Evolutionary conservation across 495 filamentous ascomycete genomes (phyloP).

Genomic region (Aspergillus conjunctus): DNA sequence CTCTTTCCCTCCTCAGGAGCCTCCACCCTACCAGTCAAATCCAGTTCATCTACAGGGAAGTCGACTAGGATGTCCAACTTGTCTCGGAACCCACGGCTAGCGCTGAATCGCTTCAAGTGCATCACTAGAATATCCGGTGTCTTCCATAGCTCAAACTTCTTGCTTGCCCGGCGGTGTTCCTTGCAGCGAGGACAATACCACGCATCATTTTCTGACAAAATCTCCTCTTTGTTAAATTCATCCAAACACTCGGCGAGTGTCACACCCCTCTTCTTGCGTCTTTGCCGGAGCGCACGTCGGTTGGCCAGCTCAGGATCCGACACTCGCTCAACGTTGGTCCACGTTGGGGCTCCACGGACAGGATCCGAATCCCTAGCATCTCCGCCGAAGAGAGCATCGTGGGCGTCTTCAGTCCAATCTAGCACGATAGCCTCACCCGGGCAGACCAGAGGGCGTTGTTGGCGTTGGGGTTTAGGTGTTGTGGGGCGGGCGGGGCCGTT

Average conservation of each 20-base stretch:
- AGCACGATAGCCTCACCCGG: slow-evolving; percentile 81
- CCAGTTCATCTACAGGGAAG: slow-evolving; percentile 85
- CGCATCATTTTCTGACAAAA: slow-evolving; percentile 88
- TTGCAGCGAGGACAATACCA: slow-evolving; percentile 98
- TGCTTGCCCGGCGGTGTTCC: slow-evolving; percentile 84
- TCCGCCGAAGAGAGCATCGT: slow-evolving; percentile 71
- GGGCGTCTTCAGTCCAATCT: slow-evolving; percentile 72
- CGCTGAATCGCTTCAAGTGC: slow-evolving; percentile 93
- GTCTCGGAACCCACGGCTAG: slow-evolving; percentile 68
- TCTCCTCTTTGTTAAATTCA: slow-evolving; percentile 89
- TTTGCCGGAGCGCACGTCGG: slow-evolving; percentile 58
- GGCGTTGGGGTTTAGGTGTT: slow-evolving; percentile 26
- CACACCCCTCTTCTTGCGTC: slow-evolving; percentile 71
- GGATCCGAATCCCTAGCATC: slow-evolving; percentile 41
- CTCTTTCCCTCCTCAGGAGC: slow-evolving; percentile 75
- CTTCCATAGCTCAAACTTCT: slow-evolving; percentile 97
- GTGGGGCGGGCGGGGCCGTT: slow-evolving; percentile 21
- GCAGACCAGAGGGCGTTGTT: slow-evolving; percentile 67
- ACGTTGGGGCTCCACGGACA: slow-evolving; percentile 56
- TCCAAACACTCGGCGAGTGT: slow-evolving; percentile 88
- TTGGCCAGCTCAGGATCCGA: slow-evolving; percentile 68
- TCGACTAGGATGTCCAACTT: slow-evolving; percentile 92
- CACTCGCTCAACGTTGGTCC: slow-evolving; percentile 50
- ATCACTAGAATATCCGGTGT: slow-evolving; percentile 91
- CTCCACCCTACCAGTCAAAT: slow-evolving; percentile 77